Evolutionary conservation across 768 basidiomycete species (phyloP).

Genomic region (Piloderma croceum): DNA sequence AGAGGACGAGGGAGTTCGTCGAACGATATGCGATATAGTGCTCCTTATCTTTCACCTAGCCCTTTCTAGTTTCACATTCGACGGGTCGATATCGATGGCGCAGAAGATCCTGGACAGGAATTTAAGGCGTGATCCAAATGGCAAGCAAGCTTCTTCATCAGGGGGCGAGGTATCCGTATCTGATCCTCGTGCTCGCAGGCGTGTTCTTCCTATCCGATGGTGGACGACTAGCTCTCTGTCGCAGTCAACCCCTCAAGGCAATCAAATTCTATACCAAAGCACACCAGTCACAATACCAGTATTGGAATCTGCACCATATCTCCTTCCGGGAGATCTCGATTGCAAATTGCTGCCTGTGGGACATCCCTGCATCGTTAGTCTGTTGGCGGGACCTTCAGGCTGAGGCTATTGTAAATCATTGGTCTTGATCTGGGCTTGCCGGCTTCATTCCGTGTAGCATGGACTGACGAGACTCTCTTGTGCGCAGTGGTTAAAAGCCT

Average conservation of each 20-base stretch:
- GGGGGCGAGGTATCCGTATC: constrained; percentile 39
- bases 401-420: constrained; percentile 71
- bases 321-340: constrained; percentile 86
- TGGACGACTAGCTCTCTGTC: constrained; percentile 71
- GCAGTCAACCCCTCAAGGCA: constrained; percentile 69
- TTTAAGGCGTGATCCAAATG: constrained; percentile 71
- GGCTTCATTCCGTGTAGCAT: no score
- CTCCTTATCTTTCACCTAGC: constrained; percentile 91
- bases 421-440: no score
- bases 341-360: constrained; percentile 68
- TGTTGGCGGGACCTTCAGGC: constrained; percentile 65
- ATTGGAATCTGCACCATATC: constrained; percentile 69
- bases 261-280: constrained; percentile 57
- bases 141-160: no score
- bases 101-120: constrained; percentile 79
- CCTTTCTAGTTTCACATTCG: constrained; percentile 68
- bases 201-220: constrained; percentile 94
- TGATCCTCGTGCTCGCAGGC: constrained; percentile 35
- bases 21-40: constrained; percentile 79
- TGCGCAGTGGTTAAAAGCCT: constrained; percentile 64
- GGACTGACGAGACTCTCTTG: no score
- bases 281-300: constrained; percentile 56
- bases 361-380: constrained; percentile 47
- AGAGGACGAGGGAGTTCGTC: constrained; percentile 72
- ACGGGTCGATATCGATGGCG: constrained; percentile 73